A percentile compares a stretch with the other conserved stretches of the same genome.
Conservation (phyloP, 1,284 basidiomycete genomes). For the Ceratobasidium sp. region DNA sequence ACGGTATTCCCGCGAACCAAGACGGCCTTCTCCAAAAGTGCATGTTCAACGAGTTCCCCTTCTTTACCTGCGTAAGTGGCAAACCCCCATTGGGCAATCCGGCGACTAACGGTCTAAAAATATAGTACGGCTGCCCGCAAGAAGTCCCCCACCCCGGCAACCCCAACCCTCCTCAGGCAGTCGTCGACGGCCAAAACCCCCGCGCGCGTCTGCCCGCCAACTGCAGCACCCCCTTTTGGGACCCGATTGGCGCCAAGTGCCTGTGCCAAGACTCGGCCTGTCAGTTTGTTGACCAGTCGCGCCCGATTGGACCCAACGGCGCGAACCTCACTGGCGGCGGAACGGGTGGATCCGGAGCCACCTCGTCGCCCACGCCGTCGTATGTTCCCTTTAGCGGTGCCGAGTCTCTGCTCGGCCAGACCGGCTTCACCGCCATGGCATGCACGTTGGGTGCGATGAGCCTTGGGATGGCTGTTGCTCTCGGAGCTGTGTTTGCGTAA, state of each 20-base stretch:
- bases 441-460: constrained; percentile 22
- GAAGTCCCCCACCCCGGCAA: constrained; percentile 60
- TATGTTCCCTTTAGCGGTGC: constrained; percentile 43
- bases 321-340: constrained; percentile 62
- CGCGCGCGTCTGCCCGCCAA: constrained; percentile 64
- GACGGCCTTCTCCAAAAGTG: constrained; percentile 66
- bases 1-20: constrained; percentile 72
- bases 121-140: constrained; percentile 75
- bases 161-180: constrained; percentile 68
- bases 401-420: constrained; percentile 12
- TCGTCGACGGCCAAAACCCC: constrained; percentile 52
- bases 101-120: background rate
- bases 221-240: constrained; percentile 82
- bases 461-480: background rate
- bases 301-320: constrained; percentile 76
- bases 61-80: constrained; percentile 70
- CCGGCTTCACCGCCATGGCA: background rate
- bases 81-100: background rate
- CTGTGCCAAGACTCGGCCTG: constrained; percentile 64
- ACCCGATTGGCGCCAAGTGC: constrained; percentile 70
- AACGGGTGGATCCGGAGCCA: constrained; percentile 38
- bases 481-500: constrained; percentile 25
- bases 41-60: constrained; percentile 74
- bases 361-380: constrained; percentile 35
- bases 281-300: constrained; percentile 65